These are phyloP conservation scores for Amanita inopinata DNA, from an alignment of 768 basidiomycete genomes.

Conservation along the genomic window DNA sequence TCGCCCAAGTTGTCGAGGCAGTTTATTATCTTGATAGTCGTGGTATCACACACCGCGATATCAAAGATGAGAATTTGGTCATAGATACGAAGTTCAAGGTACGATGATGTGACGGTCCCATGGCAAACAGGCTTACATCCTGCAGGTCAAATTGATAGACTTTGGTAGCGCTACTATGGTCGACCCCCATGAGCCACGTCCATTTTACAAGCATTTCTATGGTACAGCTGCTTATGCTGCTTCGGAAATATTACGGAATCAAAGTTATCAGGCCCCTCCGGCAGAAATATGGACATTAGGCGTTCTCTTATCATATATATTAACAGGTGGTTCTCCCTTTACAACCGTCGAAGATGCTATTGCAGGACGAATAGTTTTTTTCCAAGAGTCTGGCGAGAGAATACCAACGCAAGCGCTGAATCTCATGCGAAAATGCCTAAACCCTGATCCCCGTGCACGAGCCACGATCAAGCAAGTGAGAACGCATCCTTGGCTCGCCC, in stretches of 20 bases:
- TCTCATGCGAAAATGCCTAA: constrained; percentile 70
- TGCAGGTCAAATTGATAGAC: constrained; percentile 88
- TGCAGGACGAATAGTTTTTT: constrained; percentile 52
- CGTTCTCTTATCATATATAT: constrained; percentile 87
- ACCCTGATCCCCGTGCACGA: constrained; percentile 72
- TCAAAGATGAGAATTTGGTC: constrained; percentile 94
- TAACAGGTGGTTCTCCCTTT: constrained; percentile 91
- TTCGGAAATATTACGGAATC: constrained; percentile 85
- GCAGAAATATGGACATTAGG: constrained; percentile 97
- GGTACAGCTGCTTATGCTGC: constrained; percentile 95
- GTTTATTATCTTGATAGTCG: constrained; percentile 71
- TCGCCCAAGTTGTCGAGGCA: constrained; percentile 80
- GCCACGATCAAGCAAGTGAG: constrained; percentile 78
- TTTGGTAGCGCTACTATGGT: constrained; percentile 84
- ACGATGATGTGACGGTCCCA: constrained; percentile 11
- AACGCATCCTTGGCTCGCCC: constrained; percentile 69
- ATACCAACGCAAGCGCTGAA: constrained; percentile 42
- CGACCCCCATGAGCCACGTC: constrained; percentile 51
- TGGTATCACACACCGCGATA: constrained; percentile 89
- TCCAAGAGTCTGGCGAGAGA: constrained; percentile 28
- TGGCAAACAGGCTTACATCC: constrained; percentile 1
- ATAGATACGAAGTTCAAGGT: constrained; percentile 69
- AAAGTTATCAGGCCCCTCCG: constrained; percentile 84
- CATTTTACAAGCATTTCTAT: constrained; percentile 73
- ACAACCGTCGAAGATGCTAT: constrained; percentile 78